Percentiles rank a stretch among this genome's conserved stretches.
Evolutionary conservation across 1,284 basidiomycete genomes (phyloP).

Genomic region (Trametes hirsuta): DNA sequence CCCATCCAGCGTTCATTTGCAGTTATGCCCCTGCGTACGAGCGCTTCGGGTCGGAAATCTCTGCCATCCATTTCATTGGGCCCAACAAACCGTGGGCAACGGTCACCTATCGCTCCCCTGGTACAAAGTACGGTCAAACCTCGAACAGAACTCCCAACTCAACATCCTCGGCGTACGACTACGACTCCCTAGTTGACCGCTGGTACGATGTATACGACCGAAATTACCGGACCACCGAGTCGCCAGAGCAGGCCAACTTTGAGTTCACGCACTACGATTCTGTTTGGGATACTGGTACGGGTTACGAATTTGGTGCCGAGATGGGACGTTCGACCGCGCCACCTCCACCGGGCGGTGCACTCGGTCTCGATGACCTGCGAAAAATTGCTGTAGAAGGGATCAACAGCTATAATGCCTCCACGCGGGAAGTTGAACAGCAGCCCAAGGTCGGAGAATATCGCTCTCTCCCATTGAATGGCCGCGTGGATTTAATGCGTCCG

Average conservation of each 20-base stretch:
- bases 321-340: constrained; percentile 27
- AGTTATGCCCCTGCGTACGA: constrained; percentile 96
- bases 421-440: constrained; percentile 1
- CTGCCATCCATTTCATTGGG: constrained; percentile 94
- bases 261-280: constrained; percentile 71
- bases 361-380: constrained; percentile 73
- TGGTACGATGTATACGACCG: constrained; percentile 93
- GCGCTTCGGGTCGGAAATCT: constrained; percentile 88
- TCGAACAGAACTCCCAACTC: constrained; percentile 27
- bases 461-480: constrained; percentile 82
- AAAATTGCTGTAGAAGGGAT: constrained; percentile 68
- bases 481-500: constrained; percentile 82
- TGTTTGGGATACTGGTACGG: constrained; percentile 63
- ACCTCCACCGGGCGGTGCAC: constrained; percentile 34
- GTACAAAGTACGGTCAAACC: constrained; percentile 35
- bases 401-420: constrained; percentile 20
- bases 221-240: constrained; percentile 68
- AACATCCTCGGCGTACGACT: constrained; percentile 62
- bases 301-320: constrained; percentile 32
- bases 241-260: constrained; percentile 53
- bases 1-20: constrained; percentile 11
- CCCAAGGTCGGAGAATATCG: constrained; percentile 71
- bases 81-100: constrained; percentile 91
- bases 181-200: constrained; percentile 78
- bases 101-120: constrained; percentile 67